phyloP scores from a whole-genome alignment of 495 filamentous ascomycete genomes.

The Penicillium turbatum region DNA sequence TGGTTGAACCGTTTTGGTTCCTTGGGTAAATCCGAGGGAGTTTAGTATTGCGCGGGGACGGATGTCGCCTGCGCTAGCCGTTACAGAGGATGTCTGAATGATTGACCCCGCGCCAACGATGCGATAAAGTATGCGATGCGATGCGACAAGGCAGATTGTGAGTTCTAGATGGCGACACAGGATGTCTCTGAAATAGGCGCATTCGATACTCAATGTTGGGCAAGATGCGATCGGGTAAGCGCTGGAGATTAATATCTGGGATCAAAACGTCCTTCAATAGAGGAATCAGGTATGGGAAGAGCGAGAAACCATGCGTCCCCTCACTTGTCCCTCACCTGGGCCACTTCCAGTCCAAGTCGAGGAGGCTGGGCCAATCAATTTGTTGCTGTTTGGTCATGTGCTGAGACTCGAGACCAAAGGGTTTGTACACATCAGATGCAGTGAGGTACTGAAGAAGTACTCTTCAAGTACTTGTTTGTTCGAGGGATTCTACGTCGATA shows the following conservation, averaged over 20 bases:
- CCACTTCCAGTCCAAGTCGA: slow-evolving; percentile 1
- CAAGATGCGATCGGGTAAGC: slow-evolving; percentile 5
- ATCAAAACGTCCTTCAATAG: slow-evolving; percentile 20
- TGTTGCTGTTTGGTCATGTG: slow-evolving; percentile 10
- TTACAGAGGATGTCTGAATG: slow-evolving; percentile 8
- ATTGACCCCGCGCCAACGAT: slow-evolving; percentile 21
- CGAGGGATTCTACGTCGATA: too few species aligned
- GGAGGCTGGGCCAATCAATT: slow-evolving; percentile 31
- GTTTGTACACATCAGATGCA: slow-evolving; percentile 3
- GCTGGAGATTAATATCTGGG: slow-evolving; percentile 5
- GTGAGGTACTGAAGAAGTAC: not conserved
- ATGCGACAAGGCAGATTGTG: slow-evolving; percentile 12
- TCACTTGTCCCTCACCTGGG: slow-evolving; percentile 11
- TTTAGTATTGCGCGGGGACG: slow-evolving; percentile 21
- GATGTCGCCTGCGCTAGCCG: slow-evolving; percentile 11
- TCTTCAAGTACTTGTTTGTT: not conserved
- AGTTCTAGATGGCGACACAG: not conserved
- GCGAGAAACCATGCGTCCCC: slow-evolving; percentile 15
- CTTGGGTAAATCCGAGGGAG: slow-evolving; percentile 4
- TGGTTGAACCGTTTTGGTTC: not conserved
- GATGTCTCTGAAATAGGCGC: slow-evolving; percentile 3
- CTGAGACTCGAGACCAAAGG: slow-evolving; percentile 6
- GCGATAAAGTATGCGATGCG: slow-evolving; percentile 11
- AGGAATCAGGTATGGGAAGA: slow-evolving; percentile 9
- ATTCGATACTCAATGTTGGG: slow-evolving; percentile 9